phyloP scores from a whole-genome alignment of 805 yeast species.

The Saccharomyces paradoxus region DNA sequence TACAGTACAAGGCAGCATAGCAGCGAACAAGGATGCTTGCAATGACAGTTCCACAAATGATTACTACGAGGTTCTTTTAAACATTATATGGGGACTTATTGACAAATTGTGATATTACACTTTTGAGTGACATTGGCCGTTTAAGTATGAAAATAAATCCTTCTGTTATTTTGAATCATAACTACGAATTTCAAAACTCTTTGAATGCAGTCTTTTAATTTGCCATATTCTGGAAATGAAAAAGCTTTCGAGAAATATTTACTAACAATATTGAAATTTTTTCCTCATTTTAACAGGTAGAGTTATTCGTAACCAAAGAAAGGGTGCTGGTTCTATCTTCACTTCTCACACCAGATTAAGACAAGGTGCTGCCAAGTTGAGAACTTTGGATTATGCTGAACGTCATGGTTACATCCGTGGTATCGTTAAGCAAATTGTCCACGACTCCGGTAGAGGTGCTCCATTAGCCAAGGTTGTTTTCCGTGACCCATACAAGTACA shows the following conservation, averaged over 20 bases:
- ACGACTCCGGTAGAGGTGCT: conserved; percentile 99
- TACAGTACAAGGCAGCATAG: neutral
- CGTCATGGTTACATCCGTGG: conserved; percentile 99
- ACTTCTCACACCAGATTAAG: conserved; percentile 99
- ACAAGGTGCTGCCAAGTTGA: conserved; percentile 99
- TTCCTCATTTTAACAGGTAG: conserved; percentile 55
- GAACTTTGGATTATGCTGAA: conserved; percentile 98
- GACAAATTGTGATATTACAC: neutral
- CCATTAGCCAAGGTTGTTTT: conserved; percentile 97
- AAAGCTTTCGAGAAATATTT: neutral
- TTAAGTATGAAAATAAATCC: neutral
- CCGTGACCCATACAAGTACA: conserved; percentile 99
- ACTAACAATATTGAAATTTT: neutral
- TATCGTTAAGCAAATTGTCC: conserved; percentile 95
- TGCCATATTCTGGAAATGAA: neutral
- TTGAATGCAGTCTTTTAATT: neutral
- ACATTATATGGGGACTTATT: too few relatives aligned
- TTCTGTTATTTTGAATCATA: too few relatives aligned
- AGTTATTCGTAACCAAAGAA: conserved; percentile 99
- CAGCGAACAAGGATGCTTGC: neutral
- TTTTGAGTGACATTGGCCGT: neutral
- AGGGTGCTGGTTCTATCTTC: conserved; percentile 99
- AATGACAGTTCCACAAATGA: neutral
- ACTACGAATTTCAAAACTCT: neutral
- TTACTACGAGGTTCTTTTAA: neutral